Conservation (phyloP, 2,329 filamentous ascomycete genomes). For the Penicillium fuscoglaucum region DNA sequence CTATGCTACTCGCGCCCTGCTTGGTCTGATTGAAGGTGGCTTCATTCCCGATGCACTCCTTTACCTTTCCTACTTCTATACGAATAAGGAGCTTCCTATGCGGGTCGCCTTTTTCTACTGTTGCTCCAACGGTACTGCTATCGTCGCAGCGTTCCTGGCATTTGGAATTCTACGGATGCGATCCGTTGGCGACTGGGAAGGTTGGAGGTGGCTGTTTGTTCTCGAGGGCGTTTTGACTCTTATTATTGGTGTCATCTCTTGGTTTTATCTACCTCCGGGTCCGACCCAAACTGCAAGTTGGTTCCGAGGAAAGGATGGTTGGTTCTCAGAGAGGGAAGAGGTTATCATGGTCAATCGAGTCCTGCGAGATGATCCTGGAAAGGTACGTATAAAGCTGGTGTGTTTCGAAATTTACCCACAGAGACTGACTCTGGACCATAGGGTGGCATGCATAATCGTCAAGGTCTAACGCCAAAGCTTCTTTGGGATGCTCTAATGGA, state of each 20-base stretch:
- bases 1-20: slow-evolving; percentile 44
- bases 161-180: slow-evolving; percentile 14
- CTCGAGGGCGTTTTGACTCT: slow-evolving; percentile 8
- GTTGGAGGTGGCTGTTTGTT: slow-evolving; percentile 14
- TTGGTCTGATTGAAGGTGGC: slow-evolving; percentile 51
- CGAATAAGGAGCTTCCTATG: background rate
- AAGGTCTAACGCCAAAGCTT: slow-evolving; percentile 28
- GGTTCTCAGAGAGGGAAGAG: slow-evolving; percentile 66
- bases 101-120: slow-evolving; percentile 5
- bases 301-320: slow-evolving; percentile 56
- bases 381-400: slow-evolving; percentile 30
- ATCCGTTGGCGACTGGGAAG: background rate
- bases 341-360: slow-evolving; percentile 64
- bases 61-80: slow-evolving; percentile 11
- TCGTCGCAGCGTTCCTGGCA: slow-evolving; percentile 8
- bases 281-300: slow-evolving; percentile 63
- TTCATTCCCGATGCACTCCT: slow-evolving; percentile 39
- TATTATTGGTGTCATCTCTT: slow-evolving; percentile 7
- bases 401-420: fast-evolving
- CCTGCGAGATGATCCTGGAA: slow-evolving; percentile 52
- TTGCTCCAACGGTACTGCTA: background rate
- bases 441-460: slow-evolving; percentile 34
- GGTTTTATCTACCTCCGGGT: slow-evolving; percentile 58
- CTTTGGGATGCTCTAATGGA: slow-evolving; percentile 34
- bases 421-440: background rate